Evolutionary conservation across 371 early-diverging fungal genomes (phyloP).

Genomic region (Capniomyces stellatus): DNA sequence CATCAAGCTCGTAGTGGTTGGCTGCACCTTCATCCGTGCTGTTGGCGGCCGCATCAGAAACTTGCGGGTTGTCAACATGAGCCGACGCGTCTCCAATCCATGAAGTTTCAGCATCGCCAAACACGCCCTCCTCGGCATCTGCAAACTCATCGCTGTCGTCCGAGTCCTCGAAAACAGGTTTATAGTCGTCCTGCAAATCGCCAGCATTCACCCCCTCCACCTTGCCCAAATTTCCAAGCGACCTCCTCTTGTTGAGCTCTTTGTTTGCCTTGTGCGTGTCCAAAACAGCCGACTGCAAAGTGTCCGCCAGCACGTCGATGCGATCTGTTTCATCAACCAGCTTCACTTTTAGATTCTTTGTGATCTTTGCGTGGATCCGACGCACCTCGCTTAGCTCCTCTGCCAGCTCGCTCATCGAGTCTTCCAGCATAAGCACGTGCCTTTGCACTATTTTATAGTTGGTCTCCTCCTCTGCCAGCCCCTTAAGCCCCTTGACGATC

Average conservation of each 20-base stretch:
- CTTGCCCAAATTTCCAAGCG: conserved; percentile 2
- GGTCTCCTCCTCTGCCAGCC: background rate
- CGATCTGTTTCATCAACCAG: conserved; percentile 19
- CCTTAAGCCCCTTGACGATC: background rate
- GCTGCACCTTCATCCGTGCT: background rate
- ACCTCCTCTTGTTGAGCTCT: background rate
- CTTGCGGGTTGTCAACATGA: background rate
- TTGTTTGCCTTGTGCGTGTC: conserved; percentile 10
- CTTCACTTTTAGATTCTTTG: conserved; percentile 7
- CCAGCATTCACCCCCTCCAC: background rate
- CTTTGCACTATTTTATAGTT: background rate
- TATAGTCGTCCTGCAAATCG: too few relatives aligned
- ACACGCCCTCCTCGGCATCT: conserved; percentile 26
- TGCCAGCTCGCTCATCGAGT: background rate
- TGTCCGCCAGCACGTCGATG: conserved; percentile 25
- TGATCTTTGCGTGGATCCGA: background rate
- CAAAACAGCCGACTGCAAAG: conserved; percentile 21
- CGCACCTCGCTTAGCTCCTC: background rate
- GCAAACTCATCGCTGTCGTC: conserved; percentile 43
- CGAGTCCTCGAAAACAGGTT: background rate
- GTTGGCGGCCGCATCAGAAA: background rate
- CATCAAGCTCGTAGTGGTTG: conserved; percentile 16
- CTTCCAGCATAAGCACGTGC: background rate
- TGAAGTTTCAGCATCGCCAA: conserved; percentile 28
- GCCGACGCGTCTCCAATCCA: conserved; percentile 23